Base-by-base conservation (phyloP, 257 asterid genomes). In the Solanum pinnatisectum region DNA sequence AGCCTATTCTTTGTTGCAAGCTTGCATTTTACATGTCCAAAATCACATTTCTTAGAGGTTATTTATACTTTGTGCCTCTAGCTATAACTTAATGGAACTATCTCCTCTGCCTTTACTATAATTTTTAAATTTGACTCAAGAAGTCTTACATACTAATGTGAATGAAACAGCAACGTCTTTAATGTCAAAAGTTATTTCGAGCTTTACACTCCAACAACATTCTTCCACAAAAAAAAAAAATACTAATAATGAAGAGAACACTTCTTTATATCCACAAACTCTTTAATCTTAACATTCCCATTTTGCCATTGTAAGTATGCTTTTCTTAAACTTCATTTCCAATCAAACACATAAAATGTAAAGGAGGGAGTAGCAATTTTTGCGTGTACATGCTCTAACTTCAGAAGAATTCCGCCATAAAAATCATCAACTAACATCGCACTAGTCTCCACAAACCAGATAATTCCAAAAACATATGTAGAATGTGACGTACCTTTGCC, bases 401-500 rank as follows among this genome's bases (percentile, higher is more conserved):
- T 81, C 6, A 82, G 70, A 5, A 82, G 70, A 82, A 56, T 77
- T 18, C 23, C 3, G 22, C 33, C 76, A 44, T 42, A 44, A 46
- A 46, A 73, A 9, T 20, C 42, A 81, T 81, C 44, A 82, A 82
- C 44, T 30, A 82, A 49, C 86, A 82, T 82, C 70, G 22, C 71
- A 32, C 22, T 30, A 49, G 30, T 20, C 37, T 49, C 44, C 42
- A 46, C 70, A 32, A 82, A 49, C 44, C 70, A 82, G 44, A 82
- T 10, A 20, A 82, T 49, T 82, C 20, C 86, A 49, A 16, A 33
- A 49, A 49, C 68, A 49, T 49, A 79, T 15, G 25, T 32, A 87
- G 22, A 12, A 52, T 44, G 70, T 84, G 90, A 86, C 94, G 78
- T 88, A 95, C 99, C 98, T 94, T 95, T 95, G 85, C 99, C 99